Evolutionary conservation across 495 filamentous ascomycete species (phyloP).

Genomic region (Letharia columbiana): DNA sequence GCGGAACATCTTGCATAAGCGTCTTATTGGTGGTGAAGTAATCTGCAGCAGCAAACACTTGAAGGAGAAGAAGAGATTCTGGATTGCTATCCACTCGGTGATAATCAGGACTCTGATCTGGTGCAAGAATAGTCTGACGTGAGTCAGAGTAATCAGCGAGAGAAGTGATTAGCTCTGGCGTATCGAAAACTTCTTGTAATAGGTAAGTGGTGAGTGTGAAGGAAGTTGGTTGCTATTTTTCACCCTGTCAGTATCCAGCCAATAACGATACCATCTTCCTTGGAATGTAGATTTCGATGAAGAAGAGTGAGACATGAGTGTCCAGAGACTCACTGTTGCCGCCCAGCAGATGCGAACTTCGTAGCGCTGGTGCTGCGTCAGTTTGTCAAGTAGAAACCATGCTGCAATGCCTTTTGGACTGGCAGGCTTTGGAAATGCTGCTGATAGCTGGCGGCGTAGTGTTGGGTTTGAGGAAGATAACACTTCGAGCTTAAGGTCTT

Average conservation of each 20-base stretch:
- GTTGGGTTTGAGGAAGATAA: constrained; percentile 50
- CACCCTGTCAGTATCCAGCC: not conserved
- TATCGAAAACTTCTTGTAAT: constrained; percentile 48
- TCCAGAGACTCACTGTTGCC: constrained; percentile 60
- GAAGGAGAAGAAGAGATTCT: constrained; percentile 56
- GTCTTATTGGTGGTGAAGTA: constrained; percentile 66
- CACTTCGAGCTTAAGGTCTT: constrained; percentile 54
- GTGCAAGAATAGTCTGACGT: constrained; percentile 30
- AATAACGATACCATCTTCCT: not conserved
- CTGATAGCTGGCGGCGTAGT: constrained; percentile 52
- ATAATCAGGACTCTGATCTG: not conserved
- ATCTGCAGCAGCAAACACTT: constrained; percentile 66
- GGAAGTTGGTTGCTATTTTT: constrained; percentile 70
- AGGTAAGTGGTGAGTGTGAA: constrained; percentile 62
- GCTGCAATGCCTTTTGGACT: constrained; percentile 53
- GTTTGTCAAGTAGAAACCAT: constrained; percentile 76
- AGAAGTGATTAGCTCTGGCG: constrained; percentile 52
- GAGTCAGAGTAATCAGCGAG: constrained; percentile 54
- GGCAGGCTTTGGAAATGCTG: constrained; percentile 52
- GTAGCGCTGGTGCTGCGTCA: constrained; percentile 67
- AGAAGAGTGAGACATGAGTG: no score
- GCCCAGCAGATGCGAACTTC: constrained; percentile 92
- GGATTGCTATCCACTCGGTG: not conserved
- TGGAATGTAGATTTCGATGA: not conserved
- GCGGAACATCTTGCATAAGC: constrained; percentile 68